A percentile compares a stretch with the other conserved stretches of the same genome.
Conservation (phyloP, 805 yeast genomes). For the Hyphopichia homilentoma region DNA sequence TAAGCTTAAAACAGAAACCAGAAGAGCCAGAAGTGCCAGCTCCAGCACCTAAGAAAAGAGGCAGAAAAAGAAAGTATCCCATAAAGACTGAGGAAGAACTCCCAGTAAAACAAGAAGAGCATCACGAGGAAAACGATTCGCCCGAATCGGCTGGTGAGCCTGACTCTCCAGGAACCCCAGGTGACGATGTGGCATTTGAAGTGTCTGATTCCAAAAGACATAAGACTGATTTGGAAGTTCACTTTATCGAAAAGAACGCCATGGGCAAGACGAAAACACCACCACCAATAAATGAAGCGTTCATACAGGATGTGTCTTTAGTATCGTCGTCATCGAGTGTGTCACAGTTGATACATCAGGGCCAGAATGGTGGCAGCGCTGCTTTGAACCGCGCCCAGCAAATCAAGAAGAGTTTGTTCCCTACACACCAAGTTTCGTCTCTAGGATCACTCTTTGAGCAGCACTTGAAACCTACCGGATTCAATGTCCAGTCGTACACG, state of each 20-base stretch:
- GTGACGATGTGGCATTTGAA: slow-evolving; percentile 4
- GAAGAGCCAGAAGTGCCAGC: slow-evolving; percentile 11
- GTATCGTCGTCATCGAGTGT: slow-evolving; percentile 24
- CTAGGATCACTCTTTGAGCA: slow-evolving; percentile 34
- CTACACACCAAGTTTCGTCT: slow-evolving; percentile 23
- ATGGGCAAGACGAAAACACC: slow-evolving; percentile 27
- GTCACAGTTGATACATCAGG: slow-evolving; percentile 10
- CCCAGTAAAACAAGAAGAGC: slow-evolving; percentile 8
- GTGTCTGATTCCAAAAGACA: slow-evolving; percentile 8
- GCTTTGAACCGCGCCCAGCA: slow-evolving; percentile 14
- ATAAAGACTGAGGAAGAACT: slow-evolving; percentile 10
- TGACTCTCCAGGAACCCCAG: neutral
- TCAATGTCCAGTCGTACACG: slow-evolving; percentile 35
- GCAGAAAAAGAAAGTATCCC: slow-evolving; percentile 15
- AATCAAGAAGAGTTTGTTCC: slow-evolving; percentile 30
- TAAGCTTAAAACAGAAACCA: slow-evolving; percentile 21
- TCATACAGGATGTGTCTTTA: slow-evolving; percentile 34
- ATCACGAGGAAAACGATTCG: slow-evolving; percentile 4
- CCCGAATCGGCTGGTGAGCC: neutral
- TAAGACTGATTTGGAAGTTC: slow-evolving; percentile 1
- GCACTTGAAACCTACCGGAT: slow-evolving; percentile 36
- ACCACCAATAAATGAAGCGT: slow-evolving; percentile 25
- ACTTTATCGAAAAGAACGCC: slow-evolving; percentile 10
- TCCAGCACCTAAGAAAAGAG: slow-evolving; percentile 13
- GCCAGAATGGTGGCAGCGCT: neutral